Conservation (phyloP, 257 asterid genomes). For the Primulina eburnea region DNA sequence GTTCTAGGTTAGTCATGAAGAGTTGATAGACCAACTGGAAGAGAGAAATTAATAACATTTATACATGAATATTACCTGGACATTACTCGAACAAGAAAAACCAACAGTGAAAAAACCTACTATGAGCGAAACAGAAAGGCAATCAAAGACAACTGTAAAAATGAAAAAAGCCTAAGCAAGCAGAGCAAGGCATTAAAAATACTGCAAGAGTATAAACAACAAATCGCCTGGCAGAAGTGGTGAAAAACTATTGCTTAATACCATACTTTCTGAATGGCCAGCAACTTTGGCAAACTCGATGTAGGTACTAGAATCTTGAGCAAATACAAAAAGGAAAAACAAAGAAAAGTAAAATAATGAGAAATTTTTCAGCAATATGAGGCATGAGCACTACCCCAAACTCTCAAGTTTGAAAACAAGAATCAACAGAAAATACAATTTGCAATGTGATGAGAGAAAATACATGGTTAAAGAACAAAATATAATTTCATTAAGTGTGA, state of each 20-base stretch:
- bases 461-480: background rate
- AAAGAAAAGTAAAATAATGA: no score
- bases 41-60: conserved; percentile 23
- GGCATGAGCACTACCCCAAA: background rate
- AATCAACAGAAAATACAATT: background rate
- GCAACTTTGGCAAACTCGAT: background rate
- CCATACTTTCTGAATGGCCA: background rate
- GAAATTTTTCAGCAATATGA: background rate
- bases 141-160: background rate
- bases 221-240: background rate
- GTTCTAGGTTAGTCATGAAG: conserved; percentile 67
- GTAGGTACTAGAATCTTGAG: background rate
- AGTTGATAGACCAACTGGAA: conserved; percentile 91
- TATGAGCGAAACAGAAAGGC: background rate
- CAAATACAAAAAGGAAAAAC: background rate
- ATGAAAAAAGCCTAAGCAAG: background rate
- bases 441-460: no score
- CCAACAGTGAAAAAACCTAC: background rate
- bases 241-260: background rate
- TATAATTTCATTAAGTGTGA: background rate
- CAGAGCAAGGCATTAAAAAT: conserved; percentile 3
- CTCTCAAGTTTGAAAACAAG: background rate
- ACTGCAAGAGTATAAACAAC: background rate
- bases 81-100: conserved; percentile 4
- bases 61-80: conserved; percentile 23